These are phyloP conservation scores for Candida ascalaphidarum DNA, from an alignment of 805 yeast species.

Conservation along the genomic window DNA sequence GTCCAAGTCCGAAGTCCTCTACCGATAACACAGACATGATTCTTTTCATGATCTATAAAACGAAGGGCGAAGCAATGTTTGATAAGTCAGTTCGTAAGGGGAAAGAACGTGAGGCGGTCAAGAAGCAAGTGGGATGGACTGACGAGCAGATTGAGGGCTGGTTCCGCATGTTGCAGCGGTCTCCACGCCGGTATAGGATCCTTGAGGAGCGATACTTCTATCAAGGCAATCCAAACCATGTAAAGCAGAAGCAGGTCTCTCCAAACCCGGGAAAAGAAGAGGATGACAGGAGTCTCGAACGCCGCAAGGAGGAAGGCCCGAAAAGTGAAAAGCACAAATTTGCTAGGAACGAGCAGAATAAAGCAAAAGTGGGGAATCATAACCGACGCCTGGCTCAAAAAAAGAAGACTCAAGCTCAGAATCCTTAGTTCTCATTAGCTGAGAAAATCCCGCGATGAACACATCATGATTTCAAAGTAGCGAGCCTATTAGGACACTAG, in stretches of 20 bases:
- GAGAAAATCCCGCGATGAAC: too few species aligned
- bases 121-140: slow-evolving; percentile 54
- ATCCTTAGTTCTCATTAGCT: too few species aligned
- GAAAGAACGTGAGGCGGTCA: slow-evolving; percentile 42
- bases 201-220: slow-evolving; percentile 55
- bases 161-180: slow-evolving; percentile 66
- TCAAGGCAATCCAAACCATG: slow-evolving; percentile 9
- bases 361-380: slow-evolving; percentile 53
- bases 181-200: slow-evolving; percentile 52
- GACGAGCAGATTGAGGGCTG: slow-evolving; percentile 94
- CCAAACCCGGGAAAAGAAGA: too few species aligned
- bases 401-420: slow-evolving; percentile 43
- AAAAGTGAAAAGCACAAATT: slow-evolving; percentile 17
- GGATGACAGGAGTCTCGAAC: not conserved
- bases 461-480: too few species aligned
- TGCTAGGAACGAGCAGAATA: slow-evolving; percentile 45
- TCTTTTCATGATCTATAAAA: slow-evolving; percentile 48
- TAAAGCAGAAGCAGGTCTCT: slow-evolving; percentile 2
- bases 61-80: slow-evolving; percentile 32
- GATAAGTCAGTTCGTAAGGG: slow-evolving; percentile 43
- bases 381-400: slow-evolving; percentile 56
- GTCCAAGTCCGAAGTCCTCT: not conserved
- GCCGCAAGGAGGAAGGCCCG: slow-evolving; percentile 1
- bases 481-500: too few species aligned
- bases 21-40: slow-evolving; percentile 6